Percentiles rank a stretch among this genome's conserved stretches.
phyloP scores from a whole-genome alignment of 2,329 filamentous ascomycete species.

The Colletotrichum sublineola region DNA sequence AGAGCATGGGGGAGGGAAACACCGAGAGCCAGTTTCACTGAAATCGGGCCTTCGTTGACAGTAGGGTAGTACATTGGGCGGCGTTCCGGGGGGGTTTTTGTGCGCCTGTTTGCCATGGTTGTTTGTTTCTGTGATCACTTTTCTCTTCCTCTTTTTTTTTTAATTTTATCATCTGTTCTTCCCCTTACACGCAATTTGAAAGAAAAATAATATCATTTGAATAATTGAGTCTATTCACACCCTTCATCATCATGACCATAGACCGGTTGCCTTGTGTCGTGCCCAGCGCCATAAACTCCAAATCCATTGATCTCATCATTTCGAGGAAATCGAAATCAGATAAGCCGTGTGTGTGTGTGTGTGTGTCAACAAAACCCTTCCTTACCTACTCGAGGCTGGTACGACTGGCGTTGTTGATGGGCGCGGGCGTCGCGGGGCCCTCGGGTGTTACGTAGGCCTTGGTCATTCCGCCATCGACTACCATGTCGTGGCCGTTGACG shows the following conservation, averaged over 20 bases:
- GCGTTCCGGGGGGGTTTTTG: neutral
- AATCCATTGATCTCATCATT: constrained; percentile 20
- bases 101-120: neutral
- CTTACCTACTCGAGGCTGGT: constrained; percentile 27
- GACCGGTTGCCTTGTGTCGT: constrained; percentile 13
- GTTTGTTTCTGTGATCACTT: rapidly evolving
- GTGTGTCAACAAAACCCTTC: too few species aligned
- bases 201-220: neutral
- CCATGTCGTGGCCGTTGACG: constrained; percentile 91
- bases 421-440: constrained; percentile 66
- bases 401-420: constrained; percentile 68
- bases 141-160: neutral
- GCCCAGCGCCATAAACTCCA: constrained; percentile 38
- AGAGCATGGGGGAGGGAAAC: constrained; percentile 95
- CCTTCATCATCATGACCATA: constrained; percentile 37
- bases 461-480: constrained; percentile 95
- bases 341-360: neutral
- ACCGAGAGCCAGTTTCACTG: constrained; percentile 79
- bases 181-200: neutral
- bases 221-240: constrained; percentile 28
- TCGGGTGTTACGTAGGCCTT: constrained; percentile 86
- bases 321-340: constrained; percentile 9
- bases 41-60: constrained; percentile 28
- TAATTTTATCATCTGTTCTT: too few species aligned
- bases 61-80: constrained; percentile 5